Evolutionary conservation across 495 filamentous ascomycete genomes (phyloP).

Genomic region (Neurospora africana): DNA sequence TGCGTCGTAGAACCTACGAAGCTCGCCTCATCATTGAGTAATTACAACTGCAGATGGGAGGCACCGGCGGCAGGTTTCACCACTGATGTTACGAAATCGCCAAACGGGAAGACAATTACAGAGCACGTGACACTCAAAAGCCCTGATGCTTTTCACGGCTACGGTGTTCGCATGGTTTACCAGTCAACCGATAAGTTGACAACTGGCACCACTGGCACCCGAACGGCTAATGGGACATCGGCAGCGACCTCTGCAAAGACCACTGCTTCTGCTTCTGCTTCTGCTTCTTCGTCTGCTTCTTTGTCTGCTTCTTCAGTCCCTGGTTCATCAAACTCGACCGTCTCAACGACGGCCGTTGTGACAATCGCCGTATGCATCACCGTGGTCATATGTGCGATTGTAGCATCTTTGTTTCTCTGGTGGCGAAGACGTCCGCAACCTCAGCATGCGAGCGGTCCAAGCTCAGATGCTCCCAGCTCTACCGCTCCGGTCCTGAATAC

Average conservation of each 20-base stretch:
- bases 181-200: slow-evolving; percentile 10
- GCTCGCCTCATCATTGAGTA: slow-evolving; percentile 5
- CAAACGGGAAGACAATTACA: slow-evolving; percentile 2
- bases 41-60: slow-evolving; percentile 15
- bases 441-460: background rate
- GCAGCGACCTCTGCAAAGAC: background rate
- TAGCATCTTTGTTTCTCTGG: background rate
- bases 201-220: background rate
- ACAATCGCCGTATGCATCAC: background rate
- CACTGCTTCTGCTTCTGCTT: background rate
- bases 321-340: background rate
- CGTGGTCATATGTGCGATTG: background rate
- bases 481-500: background rate
- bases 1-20: slow-evolving; percentile 10
- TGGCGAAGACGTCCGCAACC: background rate
- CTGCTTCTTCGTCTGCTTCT: background rate
- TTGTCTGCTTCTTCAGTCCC: background rate
- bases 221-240: background rate
- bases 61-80: slow-evolving; percentile 1
- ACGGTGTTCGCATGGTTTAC: slow-evolving; percentile 18
- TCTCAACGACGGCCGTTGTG: background rate
- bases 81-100: slow-evolving; percentile 7
- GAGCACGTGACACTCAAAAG: background rate
- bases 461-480: background rate
- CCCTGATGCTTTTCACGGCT: slow-evolving; percentile 13